A percentile compares a stretch with the other conserved stretches of the same genome.
These are phyloP conservation scores for Emmonsia crescens DNA, from an alignment of 2,329 filamentous ascomycete species.

Conservation along the genomic window DNA sequence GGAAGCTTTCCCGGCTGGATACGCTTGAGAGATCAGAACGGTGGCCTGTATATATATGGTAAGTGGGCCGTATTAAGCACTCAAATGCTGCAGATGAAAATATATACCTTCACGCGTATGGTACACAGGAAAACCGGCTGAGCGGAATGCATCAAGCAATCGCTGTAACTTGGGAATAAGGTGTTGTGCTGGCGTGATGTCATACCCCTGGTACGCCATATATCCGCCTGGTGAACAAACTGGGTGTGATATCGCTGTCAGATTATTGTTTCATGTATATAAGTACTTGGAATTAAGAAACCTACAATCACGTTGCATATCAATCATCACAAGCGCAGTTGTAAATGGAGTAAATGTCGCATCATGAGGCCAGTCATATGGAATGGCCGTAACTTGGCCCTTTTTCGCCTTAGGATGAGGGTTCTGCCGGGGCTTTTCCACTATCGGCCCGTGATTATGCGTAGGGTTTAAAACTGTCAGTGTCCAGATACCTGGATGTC, in stretches of 20 bases:
- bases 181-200: conserved; percentile 29
- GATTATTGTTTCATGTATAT: background rate
- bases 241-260: conserved; percentile 16
- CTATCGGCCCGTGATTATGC: conserved; percentile 33
- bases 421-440: conserved; percentile 31
- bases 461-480: conserved; percentile 32
- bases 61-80: background rate
- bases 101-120: conserved; percentile 36
- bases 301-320: conserved; percentile 41
- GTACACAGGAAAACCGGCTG: conserved; percentile 33
- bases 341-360: conserved; percentile 34
- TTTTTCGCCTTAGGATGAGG: conserved; percentile 34
- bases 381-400: conserved; percentile 32
- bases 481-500: conserved; percentile 35
- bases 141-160: conserved; percentile 29
- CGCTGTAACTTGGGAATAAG: conserved; percentile 33
- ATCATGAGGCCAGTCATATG: conserved; percentile 39
- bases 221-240: conserved; percentile 36
- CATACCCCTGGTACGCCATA: conserved; percentile 36
- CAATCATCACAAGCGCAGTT: conserved; percentile 37
- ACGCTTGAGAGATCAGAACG: conserved; percentile 47
- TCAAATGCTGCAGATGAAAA: background rate
- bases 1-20: conserved; percentile 42
- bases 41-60: conserved; percentile 24
- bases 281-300: conserved; percentile 1